Base-by-base conservation (phyloP, 768 basidiomycete species). In the Hortiboletus campestris region DNA sequence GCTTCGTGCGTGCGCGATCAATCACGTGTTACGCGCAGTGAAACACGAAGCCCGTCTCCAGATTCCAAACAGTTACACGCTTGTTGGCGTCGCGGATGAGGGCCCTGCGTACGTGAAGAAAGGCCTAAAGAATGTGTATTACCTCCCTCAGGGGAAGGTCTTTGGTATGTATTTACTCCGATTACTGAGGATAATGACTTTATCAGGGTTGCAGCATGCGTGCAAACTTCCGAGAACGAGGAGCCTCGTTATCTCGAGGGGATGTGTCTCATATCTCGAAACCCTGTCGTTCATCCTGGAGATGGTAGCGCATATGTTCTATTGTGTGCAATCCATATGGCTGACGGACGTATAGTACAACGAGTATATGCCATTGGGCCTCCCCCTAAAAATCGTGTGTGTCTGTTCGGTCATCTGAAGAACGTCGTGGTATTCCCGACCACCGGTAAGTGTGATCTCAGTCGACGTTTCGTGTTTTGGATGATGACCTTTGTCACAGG, bases 21-120 rank as follows among this genome's bases (percentile, higher is more conserved):
- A 80, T 44, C 81, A 84, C 57, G 80, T 88, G 12, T 71, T 94
- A 39, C 79, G 89, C 6, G 83, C 83, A 40, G 82, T 94, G 63
- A 93, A 93, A 62, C 83, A 89, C 60, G 74, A 78, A 38, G 91
- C 91, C 0, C 78, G 89, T 10, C 88, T 94, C 28, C 82, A 78
- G 4, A 79, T 94, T 11, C 85, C 85, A 0, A 72, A 83, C 1
- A 85, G 84, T 56, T 83, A 83, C 55, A 76, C 84, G 28, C 77
- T 94, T 1, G 88, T 92, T 12, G 92, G 93, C 1, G 80, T 94
- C 10, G 87, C 89, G 4, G 92, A 94, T 62, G 89, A 93, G 70
- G 89, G 89, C 0, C 83, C 85, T 0, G 82, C 84, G 0, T 89
- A 89, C 58, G 66, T 65, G 41, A 50, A 67, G 9, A 72, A 68